Evolutionary conservation across 2,329 filamentous ascomycete genomes (phyloP), one percentile per base, ranked within the genome.

Genomic region (Capronia americana): DNA sequence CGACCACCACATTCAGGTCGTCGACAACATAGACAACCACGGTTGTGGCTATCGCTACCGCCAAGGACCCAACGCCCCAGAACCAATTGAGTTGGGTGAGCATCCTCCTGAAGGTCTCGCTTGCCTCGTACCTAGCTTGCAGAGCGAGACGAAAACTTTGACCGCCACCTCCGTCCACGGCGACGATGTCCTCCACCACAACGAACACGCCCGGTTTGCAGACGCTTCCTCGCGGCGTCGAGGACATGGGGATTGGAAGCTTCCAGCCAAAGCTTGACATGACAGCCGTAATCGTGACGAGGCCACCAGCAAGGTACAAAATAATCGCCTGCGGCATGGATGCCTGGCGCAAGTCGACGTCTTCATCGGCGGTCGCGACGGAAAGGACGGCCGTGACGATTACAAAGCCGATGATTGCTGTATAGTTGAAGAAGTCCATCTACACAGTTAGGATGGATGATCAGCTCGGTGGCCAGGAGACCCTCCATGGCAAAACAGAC

Each of bases 391-490:
- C 50, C 26, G 50, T 54, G 50, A 54, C 50, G 23, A 54, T 30
- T 14, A 28, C 50, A 17, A 54, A 54, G 23, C 50, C 50, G 8
- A 54, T 8, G 50, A 54, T 54, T 30, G 50, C 50, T 8, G 50
- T 54, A 17, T 30, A 54, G 26, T 54, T 54, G 50, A 54, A 54
- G 23, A 54, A 54, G 24, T 54, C 50, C 50, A 54, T 54, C 50
- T 48, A 48, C 17, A 20, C 41, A 46, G 14, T 48, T 10, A 50
- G 10, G 46, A 50, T 24, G 50, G 50, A 24, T 54, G 20, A 14
- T 54, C 50, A 54, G 20, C 50, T 30, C 50, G 3, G 8, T 17
- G 6, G 23, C 26, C 20, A n/a, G 4, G 4, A 30, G 14, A 54
- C 3, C 24, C 30, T 54, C 11, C 32, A 34, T 4, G 32, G 24